Evolutionary conservation across 345 rosid genomes (phyloP).

Genomic region (Arabidopsis suecica): DNA sequence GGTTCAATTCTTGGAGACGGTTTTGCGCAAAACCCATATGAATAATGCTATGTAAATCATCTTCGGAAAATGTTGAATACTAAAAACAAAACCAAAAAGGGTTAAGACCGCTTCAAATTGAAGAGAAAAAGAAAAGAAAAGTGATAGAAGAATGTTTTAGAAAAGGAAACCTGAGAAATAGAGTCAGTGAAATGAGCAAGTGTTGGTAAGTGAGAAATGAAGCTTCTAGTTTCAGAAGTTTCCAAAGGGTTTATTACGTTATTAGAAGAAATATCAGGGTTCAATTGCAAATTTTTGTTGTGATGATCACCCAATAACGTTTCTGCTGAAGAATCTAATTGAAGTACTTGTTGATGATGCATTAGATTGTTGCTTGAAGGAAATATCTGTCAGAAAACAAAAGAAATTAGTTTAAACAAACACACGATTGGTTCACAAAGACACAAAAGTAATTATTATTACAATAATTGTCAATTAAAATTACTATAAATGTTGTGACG

Average conservation of each 20-base stretch:
- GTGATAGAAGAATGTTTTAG: background rate
- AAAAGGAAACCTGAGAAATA: conserved; percentile 53
- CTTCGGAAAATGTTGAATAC: conserved; percentile 64
- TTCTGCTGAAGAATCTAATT: conserved; percentile 64
- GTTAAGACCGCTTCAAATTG: background rate
- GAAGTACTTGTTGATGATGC: conserved; percentile 56
- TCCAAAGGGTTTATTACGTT: conserved; percentile 56
- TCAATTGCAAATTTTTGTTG: conserved; percentile 44
- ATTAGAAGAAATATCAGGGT: conserved; percentile 44
- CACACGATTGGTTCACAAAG: conserved; percentile 27
- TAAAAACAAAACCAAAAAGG: conserved; percentile 30
- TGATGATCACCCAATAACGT: conserved; percentile 53
- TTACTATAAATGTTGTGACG: conserved; percentile 23
- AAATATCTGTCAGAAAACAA: conserved; percentile 47
- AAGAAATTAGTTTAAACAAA: background rate
- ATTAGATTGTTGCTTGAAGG: conserved; percentile 54
- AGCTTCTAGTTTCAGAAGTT: conserved; percentile 46
- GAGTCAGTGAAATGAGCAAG: conserved; percentile 52
- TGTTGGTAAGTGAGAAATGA: conserved; percentile 56
- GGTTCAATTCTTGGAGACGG: conserved; percentile 43
- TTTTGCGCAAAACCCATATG: conserved; percentile 77
- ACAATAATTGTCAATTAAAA: conserved; percentile 21
- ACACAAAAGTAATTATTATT: conserved; percentile 22
- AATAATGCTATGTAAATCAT: conserved; percentile 77
- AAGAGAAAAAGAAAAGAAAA: background rate